phyloP scores from a whole-genome alignment of 2,329 filamentous ascomycete genomes.

The Cladophialophora exuberans region DNA sequence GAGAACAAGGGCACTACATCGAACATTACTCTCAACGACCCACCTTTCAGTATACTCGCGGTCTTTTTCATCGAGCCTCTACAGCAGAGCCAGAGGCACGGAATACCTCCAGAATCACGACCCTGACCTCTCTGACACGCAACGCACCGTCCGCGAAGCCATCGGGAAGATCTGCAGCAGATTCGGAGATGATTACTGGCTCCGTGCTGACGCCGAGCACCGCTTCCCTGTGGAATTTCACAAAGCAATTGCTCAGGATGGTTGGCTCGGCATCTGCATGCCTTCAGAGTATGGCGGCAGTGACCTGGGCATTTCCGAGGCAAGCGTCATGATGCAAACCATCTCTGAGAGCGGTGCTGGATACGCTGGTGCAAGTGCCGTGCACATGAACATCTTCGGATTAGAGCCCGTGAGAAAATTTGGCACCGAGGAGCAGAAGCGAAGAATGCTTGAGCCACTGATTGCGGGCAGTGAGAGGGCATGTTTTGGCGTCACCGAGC shows the following conservation, averaged over 20 bases:
- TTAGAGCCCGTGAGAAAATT: constrained; percentile 51
- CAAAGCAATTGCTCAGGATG: constrained; percentile 43
- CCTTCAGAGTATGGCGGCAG: constrained; percentile 47
- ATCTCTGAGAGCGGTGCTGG: constrained; percentile 51
- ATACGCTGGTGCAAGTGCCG: constrained; percentile 46
- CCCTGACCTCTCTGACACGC: constrained; percentile 46
- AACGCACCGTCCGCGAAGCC: constrained; percentile 47
- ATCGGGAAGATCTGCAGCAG: constrained; percentile 49
- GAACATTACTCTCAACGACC: background rate
- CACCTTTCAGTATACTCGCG: constrained; percentile 27
- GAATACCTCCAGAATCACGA: constrained; percentile 36
- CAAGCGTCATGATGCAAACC: constrained; percentile 53
- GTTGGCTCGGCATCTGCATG: constrained; percentile 53
- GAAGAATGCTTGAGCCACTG: constrained; percentile 44
- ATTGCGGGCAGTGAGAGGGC: constrained; percentile 46
- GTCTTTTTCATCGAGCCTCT: constrained; percentile 27
- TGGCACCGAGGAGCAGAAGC: constrained; percentile 47
- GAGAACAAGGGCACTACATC: background rate
- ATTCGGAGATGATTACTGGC: constrained; percentile 51
- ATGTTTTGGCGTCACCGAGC: constrained; percentile 50
- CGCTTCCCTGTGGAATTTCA: constrained; percentile 48
- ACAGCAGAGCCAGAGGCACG: constrained; percentile 29
- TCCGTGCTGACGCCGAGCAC: constrained; percentile 41
- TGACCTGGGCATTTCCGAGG: constrained; percentile 48
- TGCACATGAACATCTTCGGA: constrained; percentile 55